A percentile compares a stretch with the other conserved stretches of the same genome.
Conservation (phyloP, 352 stramenopile species). For the Globisporangium radiosum region DNA sequence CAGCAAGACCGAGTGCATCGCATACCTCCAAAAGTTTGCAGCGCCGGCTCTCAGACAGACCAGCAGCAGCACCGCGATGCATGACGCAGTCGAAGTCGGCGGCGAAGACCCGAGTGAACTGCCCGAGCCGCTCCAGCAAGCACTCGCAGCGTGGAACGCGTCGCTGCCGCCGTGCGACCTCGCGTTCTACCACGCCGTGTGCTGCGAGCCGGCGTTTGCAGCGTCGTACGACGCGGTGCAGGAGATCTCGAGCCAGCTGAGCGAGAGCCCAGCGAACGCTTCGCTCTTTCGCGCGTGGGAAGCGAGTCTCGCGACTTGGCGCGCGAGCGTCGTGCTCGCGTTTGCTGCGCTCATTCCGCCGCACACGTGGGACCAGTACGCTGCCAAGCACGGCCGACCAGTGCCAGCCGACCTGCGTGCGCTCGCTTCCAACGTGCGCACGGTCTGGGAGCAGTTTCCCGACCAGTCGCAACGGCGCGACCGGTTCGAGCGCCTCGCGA, state of each 20-base stretch:
- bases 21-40: conserved; percentile 45
- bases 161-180: conserved; percentile 72
- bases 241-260: conserved; percentile 40
- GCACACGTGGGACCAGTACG: conserved; percentile 59
- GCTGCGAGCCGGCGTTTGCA: conserved; percentile 65
- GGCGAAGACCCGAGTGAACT: conserved; percentile 64
- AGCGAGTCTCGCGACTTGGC: conserved; percentile 46
- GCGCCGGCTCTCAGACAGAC: conserved; percentile 16
- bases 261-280: conserved; percentile 26
- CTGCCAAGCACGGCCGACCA: conserved; percentile 38
- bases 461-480: conserved; percentile 45
- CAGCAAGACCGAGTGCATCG: conserved; percentile 53
- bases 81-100: conserved; percentile 25
- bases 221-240: conserved; percentile 55
- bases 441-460: conserved; percentile 42
- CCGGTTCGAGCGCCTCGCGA: conserved; percentile 44
- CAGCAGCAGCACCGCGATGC: neutral
- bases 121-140: conserved; percentile 29
- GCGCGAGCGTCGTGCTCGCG: conserved; percentile 53
- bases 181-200: conserved; percentile 71
- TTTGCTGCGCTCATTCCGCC: conserved; percentile 65
- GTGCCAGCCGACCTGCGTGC: conserved; percentile 44
- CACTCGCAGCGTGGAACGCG: conserved; percentile 53
- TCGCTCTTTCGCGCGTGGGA: conserved; percentile 43
- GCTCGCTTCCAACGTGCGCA: conserved; percentile 22